phyloP scores from a whole-genome alignment of 2,329 filamentous ascomycete species.

The Plectosphaerella plurivora region DNA sequence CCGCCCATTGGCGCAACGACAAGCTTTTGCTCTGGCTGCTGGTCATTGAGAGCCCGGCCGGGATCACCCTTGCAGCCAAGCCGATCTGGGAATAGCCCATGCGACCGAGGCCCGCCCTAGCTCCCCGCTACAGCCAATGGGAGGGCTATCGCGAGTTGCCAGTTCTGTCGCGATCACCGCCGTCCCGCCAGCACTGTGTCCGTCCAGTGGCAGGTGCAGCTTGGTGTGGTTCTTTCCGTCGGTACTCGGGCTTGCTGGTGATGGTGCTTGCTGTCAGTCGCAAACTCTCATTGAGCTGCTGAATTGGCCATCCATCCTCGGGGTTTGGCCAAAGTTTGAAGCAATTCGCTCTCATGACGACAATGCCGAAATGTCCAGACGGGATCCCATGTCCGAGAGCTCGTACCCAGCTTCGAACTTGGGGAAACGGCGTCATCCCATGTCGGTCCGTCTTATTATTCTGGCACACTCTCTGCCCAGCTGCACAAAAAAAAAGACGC shows the following conservation, averaged over 20 bases:
- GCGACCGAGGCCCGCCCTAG: neutral
- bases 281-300: no score
- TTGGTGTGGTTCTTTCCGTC: constrained; percentile 1
- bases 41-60: neutral
- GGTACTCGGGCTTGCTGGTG: neutral
- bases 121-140: neutral
- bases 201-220: constrained; percentile 6
- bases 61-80: neutral
- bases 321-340: no score
- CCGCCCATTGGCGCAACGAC: neutral
- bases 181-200: neutral
- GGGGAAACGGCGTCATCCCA: no score
- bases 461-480: neutral
- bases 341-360: no score
- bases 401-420: no score
- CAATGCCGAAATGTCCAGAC: no score
- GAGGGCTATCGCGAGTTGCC: no score
- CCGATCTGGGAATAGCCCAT: neutral
- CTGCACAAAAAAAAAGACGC: neutral
- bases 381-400: no score
- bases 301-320: no score
- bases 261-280: no score
- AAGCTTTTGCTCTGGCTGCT: neutral
- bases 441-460: neutral
- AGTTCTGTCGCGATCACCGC: neutral